Evolutionary conservation across 352 stramenopile species (phyloP), one percentile per base, ranked within the genome.

Genomic region (Pythium dissimile): DNA sequence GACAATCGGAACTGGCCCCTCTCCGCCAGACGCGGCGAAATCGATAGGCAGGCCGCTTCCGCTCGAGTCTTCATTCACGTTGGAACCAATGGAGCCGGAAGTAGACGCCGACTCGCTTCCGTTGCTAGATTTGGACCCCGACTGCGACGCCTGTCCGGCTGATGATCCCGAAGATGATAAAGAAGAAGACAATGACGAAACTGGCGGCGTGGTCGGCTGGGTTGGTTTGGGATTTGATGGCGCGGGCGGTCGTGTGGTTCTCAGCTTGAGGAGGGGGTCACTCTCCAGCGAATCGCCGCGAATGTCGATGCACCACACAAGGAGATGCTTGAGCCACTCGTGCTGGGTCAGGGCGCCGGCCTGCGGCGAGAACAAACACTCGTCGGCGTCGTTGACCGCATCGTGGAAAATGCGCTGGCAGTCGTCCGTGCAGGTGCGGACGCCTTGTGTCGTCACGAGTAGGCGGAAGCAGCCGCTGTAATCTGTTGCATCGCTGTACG

Each of bases 321-420:
- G 55, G 6, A 47, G 38, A 34, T 64, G 35, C 38, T 64, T 64
- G 30, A 64, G 47, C 55, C 55, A 64, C 27, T 64, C 55, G 23
- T 57, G 47, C 26, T 64, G 55, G 8, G 55, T 64, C 9, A 64
- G 21, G 11, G 24, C 32, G n/a, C 55, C 55, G 21, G 47, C 37
- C 10, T 53, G 46, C 5, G 37, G 9, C n/a, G 55, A 64, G 23
- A 64, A 51, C 5, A 64, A 30, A 24, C 55, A 64, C 38, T 57
- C 46, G 20, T 48, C 47, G 5, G 55, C 55, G 28, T 56, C 55
- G 23, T 31, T 49, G 18, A 64, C 47, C 1, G 46, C 39, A 20
- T 63, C 55, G 31, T 46, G 55, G 37, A 64, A 38, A 23, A 64
- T 18, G 11, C 49, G 37, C 10, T 39, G 55, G n/a, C 55, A 64